phyloP scores from a whole-genome alignment of 1,284 basidiomycete genomes.

The Gastroboletus turbinatus region DNA sequence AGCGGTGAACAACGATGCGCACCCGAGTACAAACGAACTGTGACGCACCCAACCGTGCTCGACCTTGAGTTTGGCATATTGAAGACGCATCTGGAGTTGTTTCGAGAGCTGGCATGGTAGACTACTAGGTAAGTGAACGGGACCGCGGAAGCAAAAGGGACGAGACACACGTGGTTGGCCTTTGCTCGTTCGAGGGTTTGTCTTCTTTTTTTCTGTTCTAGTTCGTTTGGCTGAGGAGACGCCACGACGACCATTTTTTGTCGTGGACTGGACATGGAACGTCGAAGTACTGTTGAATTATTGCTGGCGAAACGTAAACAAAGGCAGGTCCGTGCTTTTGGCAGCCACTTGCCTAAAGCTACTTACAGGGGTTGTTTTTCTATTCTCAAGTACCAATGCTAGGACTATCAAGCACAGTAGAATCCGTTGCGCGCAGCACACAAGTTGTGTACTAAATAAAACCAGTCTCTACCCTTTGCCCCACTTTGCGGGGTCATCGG shows the following conservation, averaged over 20 bases:
- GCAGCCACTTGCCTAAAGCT: constrained; percentile 4
- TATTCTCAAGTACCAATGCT: no score
- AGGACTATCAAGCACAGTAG: no score
- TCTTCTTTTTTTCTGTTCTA: constrained; percentile 45
- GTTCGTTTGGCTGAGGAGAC: constrained; percentile 28
- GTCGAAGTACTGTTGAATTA: not conserved
- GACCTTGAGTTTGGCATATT: constrained; percentile 76
- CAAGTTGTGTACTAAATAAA: no score
- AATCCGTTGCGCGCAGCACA: no score
- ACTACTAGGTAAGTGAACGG: not conserved
- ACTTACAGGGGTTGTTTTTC: not conserved
- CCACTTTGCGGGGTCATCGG: no score
- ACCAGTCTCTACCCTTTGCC: no score
- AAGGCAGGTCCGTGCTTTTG: not conserved
- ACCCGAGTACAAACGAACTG: constrained; percentile 6
- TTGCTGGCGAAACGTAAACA: not conserved
- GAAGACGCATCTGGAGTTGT: constrained; percentile 72
- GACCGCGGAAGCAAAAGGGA: not conserved
- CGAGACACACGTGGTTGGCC: constrained; percentile 55
- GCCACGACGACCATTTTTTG: constrained; percentile 23
- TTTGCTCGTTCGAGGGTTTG: constrained; percentile 58
- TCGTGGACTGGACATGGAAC: constrained; percentile 14
- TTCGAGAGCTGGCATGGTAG: constrained; percentile 54
- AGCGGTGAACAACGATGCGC: not conserved
- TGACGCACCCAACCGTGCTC: constrained; percentile 75